These are phyloP conservation scores for Hibiscus mutabilis DNA, from an alignment of 345 rosid species.

Conservation along the genomic window DNA sequence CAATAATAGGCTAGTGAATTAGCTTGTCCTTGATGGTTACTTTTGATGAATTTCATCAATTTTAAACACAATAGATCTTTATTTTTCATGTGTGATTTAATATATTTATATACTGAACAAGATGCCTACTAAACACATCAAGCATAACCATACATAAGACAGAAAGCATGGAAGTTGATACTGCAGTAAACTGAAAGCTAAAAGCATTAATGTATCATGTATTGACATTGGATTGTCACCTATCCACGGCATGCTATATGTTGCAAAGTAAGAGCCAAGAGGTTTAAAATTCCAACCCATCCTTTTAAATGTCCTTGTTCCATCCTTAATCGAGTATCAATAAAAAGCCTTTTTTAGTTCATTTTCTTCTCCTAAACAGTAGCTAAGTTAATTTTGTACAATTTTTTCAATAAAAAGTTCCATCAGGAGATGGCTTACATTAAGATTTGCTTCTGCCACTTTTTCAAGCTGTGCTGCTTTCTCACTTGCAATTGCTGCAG, in stretches of 20 bases:
- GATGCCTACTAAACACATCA: not conserved
- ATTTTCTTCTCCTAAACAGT: not conserved
- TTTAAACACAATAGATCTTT: not conserved
- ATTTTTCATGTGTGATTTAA: not conserved
- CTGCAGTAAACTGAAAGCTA: not conserved
- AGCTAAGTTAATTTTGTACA: not conserved
- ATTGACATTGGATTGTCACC: not conserved
- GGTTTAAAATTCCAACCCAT: not conserved
- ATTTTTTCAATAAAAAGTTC: not conserved
- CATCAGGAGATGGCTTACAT: slow-evolving; percentile 42
- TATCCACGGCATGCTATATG: not conserved
- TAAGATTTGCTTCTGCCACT: slow-evolving; percentile 83
- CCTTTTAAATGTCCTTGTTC: not conserved
- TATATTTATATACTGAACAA: not conserved
- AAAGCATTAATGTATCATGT: not conserved
- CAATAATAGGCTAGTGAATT: not conserved
- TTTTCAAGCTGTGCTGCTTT: slow-evolving; percentile 82
- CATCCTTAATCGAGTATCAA: not conserved
- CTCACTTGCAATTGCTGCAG: slow-evolving; percentile 64
- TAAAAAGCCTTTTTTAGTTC: not conserved
- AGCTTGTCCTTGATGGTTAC: not conserved
- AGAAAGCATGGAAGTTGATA: not conserved
- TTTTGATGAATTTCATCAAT: not conserved
- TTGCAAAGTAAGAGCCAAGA: not conserved
- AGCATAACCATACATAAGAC: not conserved